Percentiles rank a stretch among this genome's conserved stretches.
Evolutionary conservation across 129 eudicot genomes (phyloP).

Genomic region (Heracleum sosnowskyi): DNA sequence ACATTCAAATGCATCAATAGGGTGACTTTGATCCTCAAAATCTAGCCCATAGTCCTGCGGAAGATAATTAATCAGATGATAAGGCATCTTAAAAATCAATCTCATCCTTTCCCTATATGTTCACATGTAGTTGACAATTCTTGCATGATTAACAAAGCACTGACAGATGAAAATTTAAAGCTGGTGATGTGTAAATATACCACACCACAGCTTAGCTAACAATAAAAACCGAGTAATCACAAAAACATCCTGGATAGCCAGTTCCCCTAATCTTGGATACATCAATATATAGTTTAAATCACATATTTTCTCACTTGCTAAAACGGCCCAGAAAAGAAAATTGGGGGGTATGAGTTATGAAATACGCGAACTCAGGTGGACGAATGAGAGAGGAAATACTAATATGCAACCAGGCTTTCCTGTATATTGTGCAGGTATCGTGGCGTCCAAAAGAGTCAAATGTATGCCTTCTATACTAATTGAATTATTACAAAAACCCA

Average conservation of each 20-base stretch:
- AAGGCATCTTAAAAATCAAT: not conserved
- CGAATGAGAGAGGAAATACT: not conserved
- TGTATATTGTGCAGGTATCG: not conserved
- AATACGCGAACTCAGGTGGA: not conserved
- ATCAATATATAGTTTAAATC: not conserved
- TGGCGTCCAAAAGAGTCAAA: not conserved
- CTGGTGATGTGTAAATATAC: not conserved
- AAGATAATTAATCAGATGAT: not conserved
- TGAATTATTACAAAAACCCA: not conserved
- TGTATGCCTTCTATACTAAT: not conserved
- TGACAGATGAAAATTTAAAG: not conserved
- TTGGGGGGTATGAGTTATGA: not conserved
- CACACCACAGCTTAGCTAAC: not conserved
- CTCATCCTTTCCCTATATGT: not conserved
- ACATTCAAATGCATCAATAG: constrained; percentile 62
- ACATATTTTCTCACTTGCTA: not conserved
- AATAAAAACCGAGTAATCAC: not conserved
- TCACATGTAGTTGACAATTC: not conserved
- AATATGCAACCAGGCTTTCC: not conserved
- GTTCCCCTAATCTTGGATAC: not conserved
- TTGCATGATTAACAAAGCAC: not conserved
- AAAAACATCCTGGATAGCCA: not conserved
- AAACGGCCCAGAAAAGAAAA: not conserved
- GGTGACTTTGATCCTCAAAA: constrained; percentile 56
- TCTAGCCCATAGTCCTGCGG: constrained; percentile 72